Percentiles rank a stretch among this genome's conserved stretches.
Conservation (phyloP, 1,284 basidiomycete genomes). For the Malassezia psittaci region DNA sequence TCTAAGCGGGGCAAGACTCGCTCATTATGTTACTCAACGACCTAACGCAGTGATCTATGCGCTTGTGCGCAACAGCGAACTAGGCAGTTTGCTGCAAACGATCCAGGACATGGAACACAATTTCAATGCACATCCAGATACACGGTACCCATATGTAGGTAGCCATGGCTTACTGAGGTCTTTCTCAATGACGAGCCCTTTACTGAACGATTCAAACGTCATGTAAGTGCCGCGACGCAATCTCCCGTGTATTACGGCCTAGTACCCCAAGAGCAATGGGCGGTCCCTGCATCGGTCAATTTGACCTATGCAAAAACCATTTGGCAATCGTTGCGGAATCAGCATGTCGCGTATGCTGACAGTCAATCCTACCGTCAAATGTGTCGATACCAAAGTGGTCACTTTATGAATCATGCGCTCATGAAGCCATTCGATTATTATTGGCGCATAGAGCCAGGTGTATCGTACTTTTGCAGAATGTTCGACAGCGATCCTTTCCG, state of each 20-base stretch:
- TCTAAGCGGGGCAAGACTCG: not conserved
- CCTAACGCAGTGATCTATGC: conserved; percentile 43
- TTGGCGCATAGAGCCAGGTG: conserved; percentile 72
- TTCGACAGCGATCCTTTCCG: conserved; percentile 68
- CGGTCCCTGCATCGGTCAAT: conserved; percentile 61
- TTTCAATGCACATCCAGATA: conserved; percentile 28
- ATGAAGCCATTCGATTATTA: conserved; percentile 75
- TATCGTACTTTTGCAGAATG: conserved; percentile 67
- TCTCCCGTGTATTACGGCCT: conserved; percentile 57
- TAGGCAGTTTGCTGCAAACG: conserved; percentile 29
- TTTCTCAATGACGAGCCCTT: conserved; percentile 49
- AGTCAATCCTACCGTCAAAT: conserved; percentile 53
- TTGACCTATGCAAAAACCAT: conserved; percentile 58
- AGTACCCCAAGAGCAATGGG: conserved; percentile 71
- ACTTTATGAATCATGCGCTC: conserved; percentile 50
- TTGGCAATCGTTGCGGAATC: conserved; percentile 51
- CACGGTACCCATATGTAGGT: conserved; percentile 40
- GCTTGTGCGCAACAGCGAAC: conserved; percentile 43
- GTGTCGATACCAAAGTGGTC: conserved; percentile 86
- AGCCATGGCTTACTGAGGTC: conserved; percentile 12
- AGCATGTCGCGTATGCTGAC: conserved; percentile 69
- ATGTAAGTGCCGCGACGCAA: conserved; percentile 29
- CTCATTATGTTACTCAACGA: conserved; percentile 4
- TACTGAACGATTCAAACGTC: conserved; percentile 45
- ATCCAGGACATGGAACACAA: conserved; percentile 28